phyloP scores from a whole-genome alignment of 805 yeast species.

The Candida namnaoensis region DNA sequence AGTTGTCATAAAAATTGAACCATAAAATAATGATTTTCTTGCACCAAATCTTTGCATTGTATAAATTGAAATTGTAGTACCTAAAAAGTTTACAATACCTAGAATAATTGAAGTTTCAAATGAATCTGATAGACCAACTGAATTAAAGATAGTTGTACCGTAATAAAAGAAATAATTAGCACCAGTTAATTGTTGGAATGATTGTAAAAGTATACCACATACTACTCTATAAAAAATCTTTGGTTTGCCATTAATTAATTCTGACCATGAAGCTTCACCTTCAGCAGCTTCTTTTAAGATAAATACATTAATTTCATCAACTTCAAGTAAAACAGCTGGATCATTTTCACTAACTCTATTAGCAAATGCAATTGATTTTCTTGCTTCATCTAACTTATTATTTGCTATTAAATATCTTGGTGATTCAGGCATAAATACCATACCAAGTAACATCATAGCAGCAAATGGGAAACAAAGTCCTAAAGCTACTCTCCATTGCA shows the following conservation, averaged over 20 bases:
- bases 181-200: conserved; percentile 64
- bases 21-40: conserved; percentile 37
- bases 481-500: conserved; percentile 68
- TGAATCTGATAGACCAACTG: conserved; percentile 51
- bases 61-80: conserved; percentile 41
- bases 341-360: conserved; percentile 48
- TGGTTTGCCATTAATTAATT: conserved; percentile 60
- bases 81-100: conserved; percentile 52
- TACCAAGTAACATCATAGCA: conserved; percentile 24
- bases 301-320: conserved; percentile 50
- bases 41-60: conserved; percentile 48
- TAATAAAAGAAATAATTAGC: conserved; percentile 60
- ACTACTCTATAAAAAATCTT: conserved; percentile 37
- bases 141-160: conserved; percentile 52
- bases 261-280: conserved; percentile 60
- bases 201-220: conserved; percentile 48
- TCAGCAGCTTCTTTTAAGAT: conserved; percentile 52
- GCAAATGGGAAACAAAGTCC: conserved; percentile 46
- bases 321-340: conserved; percentile 46
- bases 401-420: conserved; percentile 57
- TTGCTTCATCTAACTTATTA: conserved; percentile 53
- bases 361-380: conserved; percentile 45
- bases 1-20: conserved; percentile 38
- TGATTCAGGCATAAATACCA: conserved; percentile 59
- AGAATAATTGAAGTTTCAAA: conserved; percentile 49